These are phyloP conservation scores for Typha latifolia DNA, from an alignment of 176 grass and related monocot species.

Conservation along the genomic window DNA sequence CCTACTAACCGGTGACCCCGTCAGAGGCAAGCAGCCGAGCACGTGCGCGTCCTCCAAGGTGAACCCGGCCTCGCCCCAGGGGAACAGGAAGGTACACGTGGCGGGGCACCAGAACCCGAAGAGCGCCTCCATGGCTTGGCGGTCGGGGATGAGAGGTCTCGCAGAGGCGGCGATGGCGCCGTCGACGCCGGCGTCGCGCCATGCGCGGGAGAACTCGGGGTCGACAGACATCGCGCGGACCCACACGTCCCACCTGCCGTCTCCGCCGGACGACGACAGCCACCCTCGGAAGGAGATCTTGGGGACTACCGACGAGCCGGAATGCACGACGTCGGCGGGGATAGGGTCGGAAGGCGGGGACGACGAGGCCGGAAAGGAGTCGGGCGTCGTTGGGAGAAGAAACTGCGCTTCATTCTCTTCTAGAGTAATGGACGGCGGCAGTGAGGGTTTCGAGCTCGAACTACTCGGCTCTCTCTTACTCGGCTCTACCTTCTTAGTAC, in stretches of 20 bases:
- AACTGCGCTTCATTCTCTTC: no score
- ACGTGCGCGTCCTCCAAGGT: slow-evolving; percentile 49
- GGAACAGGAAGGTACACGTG: slow-evolving; percentile 35
- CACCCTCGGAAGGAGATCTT: neutral
- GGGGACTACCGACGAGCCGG: neutral
- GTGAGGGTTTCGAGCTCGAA: no score
- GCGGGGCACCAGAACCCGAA: slow-evolving; percentile 25
- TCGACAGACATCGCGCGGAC: neutral
- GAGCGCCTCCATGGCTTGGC: slow-evolving; percentile 20
- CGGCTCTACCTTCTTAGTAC: no score
- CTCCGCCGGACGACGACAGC: neutral
- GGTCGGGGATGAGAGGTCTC: slow-evolving; percentile 27
- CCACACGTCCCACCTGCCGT: neutral
- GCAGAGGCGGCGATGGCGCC: slow-evolving; percentile 11
- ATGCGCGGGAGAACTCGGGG: neutral
- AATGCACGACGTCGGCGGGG: neutral
- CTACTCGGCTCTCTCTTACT: no score
- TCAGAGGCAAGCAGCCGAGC: slow-evolving; percentile 27
- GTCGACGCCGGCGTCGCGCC: neutral
- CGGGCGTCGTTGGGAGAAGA: no score
- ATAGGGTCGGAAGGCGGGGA: neutral
- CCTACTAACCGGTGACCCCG: slow-evolving; percentile 33
- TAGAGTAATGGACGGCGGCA: no score
- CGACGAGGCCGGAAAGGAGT: no score
- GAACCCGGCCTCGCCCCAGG: slow-evolving; percentile 32